Evolutionary conservation across 2,329 filamentous ascomycete species (phyloP).

Genomic region (Elsinoe necatrix): DNA sequence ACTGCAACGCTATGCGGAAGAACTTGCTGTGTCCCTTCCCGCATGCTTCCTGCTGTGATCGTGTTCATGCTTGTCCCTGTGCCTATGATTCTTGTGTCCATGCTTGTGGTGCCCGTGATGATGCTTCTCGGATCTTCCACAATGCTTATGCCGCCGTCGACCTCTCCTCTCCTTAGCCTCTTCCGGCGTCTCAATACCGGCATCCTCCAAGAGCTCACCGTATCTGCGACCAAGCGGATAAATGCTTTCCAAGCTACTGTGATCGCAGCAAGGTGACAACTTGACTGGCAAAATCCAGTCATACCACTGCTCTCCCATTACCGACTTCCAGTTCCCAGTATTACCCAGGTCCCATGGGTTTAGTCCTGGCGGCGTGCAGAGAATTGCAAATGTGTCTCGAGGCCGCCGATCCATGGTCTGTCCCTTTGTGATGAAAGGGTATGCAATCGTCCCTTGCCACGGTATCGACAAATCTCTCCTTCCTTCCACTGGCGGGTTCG

Average conservation of each 20-base stretch:
- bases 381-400: slow-evolving; percentile 68
- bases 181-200: slow-evolving; percentile 18
- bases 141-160: background rate
- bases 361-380: slow-evolving; percentile 62
- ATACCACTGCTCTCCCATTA: slow-evolving; percentile 63
- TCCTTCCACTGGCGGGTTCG: background rate
- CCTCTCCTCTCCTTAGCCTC: background rate
- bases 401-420: slow-evolving; percentile 27
- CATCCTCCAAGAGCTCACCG: slow-evolving; percentile 27
- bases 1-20: background rate
- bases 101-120: background rate
- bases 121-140: background rate
- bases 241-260: slow-evolving; percentile 33
- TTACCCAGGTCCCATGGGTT: slow-evolving; percentile 78
- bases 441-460: slow-evolving; percentile 45
- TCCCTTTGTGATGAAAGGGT: slow-evolving; percentile 42
- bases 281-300: slow-evolving; percentile 78
- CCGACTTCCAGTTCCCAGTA: slow-evolving; percentile 62
- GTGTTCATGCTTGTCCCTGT: background rate
- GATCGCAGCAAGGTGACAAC: slow-evolving; percentile 63
- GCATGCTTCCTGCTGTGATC: background rate
- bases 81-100: background rate
- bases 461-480: slow-evolving; percentile 13
- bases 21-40: background rate
- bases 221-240: slow-evolving; percentile 30